phyloP scores from a whole-genome alignment of 306 rosid species.

The Fragaria iinumae region DNA sequence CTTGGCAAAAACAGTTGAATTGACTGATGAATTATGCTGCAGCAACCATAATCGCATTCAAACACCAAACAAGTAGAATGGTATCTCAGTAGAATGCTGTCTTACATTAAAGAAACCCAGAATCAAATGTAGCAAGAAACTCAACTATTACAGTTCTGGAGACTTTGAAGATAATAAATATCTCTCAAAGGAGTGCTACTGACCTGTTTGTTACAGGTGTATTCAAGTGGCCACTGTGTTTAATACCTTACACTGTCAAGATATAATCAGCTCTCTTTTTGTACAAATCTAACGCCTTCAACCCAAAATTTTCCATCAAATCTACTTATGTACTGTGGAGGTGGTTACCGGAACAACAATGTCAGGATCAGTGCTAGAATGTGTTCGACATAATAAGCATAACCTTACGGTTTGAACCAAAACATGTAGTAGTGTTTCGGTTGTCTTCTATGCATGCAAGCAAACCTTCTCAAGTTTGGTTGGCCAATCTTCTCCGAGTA shows the following conservation, averaged over 20 bases:
- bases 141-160: neutral
- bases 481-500: constrained; percentile 69
- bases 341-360: constrained; percentile 25
- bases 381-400: constrained; percentile 20
- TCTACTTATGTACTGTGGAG: constrained; percentile 27
- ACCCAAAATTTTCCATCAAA: constrained; percentile 35
- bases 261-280: constrained; percentile 41
- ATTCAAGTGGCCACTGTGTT: constrained; percentile 29
- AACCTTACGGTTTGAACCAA: constrained; percentile 23
- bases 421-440: constrained; percentile 25
- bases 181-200: constrained; percentile 26
- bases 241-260: constrained; percentile 32
- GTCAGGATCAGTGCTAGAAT: constrained; percentile 31
- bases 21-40: neutral
- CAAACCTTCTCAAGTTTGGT: constrained; percentile 48
- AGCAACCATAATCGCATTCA: neutral
- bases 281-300: constrained; percentile 37
- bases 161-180: constrained; percentile 9
- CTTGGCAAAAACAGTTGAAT: neutral
- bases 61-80: neutral
- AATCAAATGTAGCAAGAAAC: neutral
- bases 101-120: neutral
- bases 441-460: constrained; percentile 37
- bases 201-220: constrained; percentile 35
- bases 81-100: neutral